These are phyloP conservation scores for Tetracladium maxilliforme DNA, from an alignment of 2,329 filamentous ascomycete genomes.

Conservation along the genomic window DNA sequence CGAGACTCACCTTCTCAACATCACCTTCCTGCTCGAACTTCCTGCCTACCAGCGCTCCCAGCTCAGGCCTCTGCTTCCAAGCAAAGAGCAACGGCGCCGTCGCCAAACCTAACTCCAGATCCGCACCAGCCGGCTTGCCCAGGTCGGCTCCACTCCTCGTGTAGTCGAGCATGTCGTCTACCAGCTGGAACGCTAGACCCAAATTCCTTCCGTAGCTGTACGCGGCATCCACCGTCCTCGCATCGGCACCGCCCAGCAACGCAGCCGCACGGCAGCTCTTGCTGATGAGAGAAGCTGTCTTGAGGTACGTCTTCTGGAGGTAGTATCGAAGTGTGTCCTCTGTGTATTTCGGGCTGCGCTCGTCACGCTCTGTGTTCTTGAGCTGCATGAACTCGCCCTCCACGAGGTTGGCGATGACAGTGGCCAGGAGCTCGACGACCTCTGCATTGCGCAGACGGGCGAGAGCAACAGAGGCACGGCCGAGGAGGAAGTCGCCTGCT, in stretches of 20 bases:
- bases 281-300: slow-evolving; percentile 88
- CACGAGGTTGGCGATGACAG: slow-evolving; percentile 92
- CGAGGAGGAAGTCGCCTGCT: slow-evolving; percentile 91
- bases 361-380: slow-evolving; percentile 86
- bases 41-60: slow-evolving; percentile 79
- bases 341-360: slow-evolving; percentile 70
- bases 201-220: slow-evolving; percentile 90
- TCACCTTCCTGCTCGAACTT: slow-evolving; percentile 80
- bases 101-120: slow-evolving; percentile 82
- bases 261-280: slow-evolving; percentile 90
- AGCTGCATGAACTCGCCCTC: slow-evolving; percentile 99
- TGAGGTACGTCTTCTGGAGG: slow-evolving; percentile 94
- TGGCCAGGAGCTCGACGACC: slow-evolving; percentile 86
- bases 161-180: slow-evolving; percentile 97
- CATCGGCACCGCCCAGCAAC: slow-evolving; percentile 63
- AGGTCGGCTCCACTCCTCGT: slow-evolving; percentile 73
- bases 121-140: slow-evolving; percentile 88
- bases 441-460: slow-evolving; percentile 84
- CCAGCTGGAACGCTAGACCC: slow-evolving; percentile 88
- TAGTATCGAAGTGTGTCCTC: slow-evolving; percentile 89
- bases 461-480: slow-evolving; percentile 82
- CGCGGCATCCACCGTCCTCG: slow-evolving; percentile 73
- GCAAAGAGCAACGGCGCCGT: slow-evolving; percentile 91
- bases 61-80: slow-evolving; percentile 76
- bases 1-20: slow-evolving; percentile 55